phyloP scores from a whole-genome alignment of 805 yeast species.

The Yarrowia deformans region DNA sequence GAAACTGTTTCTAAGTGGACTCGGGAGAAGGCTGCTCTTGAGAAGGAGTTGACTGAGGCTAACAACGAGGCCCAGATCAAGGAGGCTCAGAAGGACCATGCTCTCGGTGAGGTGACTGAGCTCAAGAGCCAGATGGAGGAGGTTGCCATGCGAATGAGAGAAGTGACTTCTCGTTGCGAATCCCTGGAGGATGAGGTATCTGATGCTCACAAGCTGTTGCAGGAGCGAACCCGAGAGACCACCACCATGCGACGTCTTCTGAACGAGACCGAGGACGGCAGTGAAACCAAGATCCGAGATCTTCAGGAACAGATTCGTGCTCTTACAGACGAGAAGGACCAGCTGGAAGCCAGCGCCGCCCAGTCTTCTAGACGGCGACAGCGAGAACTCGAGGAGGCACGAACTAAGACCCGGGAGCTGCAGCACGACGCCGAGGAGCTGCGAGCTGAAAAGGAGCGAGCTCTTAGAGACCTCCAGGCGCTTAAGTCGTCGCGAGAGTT shows the following conservation, averaged over 20 bases:
- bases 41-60: conserved; percentile 26
- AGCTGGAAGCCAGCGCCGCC: conserved; percentile 62
- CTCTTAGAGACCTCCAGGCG: conserved; percentile 43
- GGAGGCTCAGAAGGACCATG: conserved; percentile 29
- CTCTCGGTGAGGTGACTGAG: conserved; percentile 23
- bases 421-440: conserved; percentile 50
- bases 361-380: conserved; percentile 61
- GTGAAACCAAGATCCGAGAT: conserved; percentile 61
- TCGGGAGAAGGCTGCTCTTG: conserved; percentile 16
- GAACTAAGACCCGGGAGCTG: conserved; percentile 55
- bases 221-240: conserved; percentile 82
- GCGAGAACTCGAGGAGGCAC: conserved; percentile 71
- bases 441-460: conserved; percentile 51
- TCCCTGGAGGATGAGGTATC: conserved; percentile 81
- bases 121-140: conserved; percentile 49
- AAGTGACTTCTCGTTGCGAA: conserved; percentile 65
- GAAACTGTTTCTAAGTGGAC: conserved; percentile 24
- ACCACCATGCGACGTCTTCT: conserved; percentile 72
- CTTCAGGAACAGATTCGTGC: conserved; percentile 59
- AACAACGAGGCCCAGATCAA: conserved; percentile 23
- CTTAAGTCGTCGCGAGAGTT: conserved; percentile 44
- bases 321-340: conserved; percentile 67
- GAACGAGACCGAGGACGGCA: conserved; percentile 69
- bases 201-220: conserved; percentile 74
- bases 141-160: conserved; percentile 65